Evolutionary conservation across 1,284 basidiomycete species (phyloP), one percentile per base, ranked within the genome.

Genomic region (Termitomyces sp.): DNA sequence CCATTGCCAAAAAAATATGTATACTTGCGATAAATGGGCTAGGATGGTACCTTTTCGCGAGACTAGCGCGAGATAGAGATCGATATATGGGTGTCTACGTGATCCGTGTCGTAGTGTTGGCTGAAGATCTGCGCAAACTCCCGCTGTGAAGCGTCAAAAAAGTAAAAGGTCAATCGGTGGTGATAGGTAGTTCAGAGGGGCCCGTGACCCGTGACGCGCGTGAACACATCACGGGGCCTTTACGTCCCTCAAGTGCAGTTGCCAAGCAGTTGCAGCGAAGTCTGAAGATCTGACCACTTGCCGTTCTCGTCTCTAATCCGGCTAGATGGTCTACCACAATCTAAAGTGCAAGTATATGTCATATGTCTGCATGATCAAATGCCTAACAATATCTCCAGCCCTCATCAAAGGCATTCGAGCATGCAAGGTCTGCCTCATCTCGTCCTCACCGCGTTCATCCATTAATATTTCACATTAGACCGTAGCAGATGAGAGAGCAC

Each of bases 401-500:
- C 81, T 96, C 66, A 95, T 96, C 77, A 96, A 96, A 82, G 93
- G 90, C 58, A 94, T 96, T 73, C 82, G 92, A 64, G 82, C 90
- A 65, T 94, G 91, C 83, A 95, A 95, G 84, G 92, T 91, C 60
- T 38, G 40, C 46, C 50, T 49, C 48, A 54, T 52, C 53, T 31
- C 49, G 43, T 24, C 31, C 39, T 41, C 31, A 24, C 48, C 51
- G 58, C 52, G 47, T 46, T 48, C 38, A 53, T 40, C 38, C 43
- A 52, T 51, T 58, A 55, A 52, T 47, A 50, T 55, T 33, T 38
- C 15, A 42, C 34, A 51, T 55, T 51, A 68, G 92, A 99, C 97
- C 49, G 87, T 98, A 49, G 97, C 97, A 59, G 97, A 99, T 78
- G 97, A 99, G 74, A 90, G 97, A 52, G 85, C 90, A 46, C 86